These are phyloP conservation scores for Dendrobium nobile DNA, from an alignment of 106 monocot genomes.

Conservation along the genomic window DNA sequence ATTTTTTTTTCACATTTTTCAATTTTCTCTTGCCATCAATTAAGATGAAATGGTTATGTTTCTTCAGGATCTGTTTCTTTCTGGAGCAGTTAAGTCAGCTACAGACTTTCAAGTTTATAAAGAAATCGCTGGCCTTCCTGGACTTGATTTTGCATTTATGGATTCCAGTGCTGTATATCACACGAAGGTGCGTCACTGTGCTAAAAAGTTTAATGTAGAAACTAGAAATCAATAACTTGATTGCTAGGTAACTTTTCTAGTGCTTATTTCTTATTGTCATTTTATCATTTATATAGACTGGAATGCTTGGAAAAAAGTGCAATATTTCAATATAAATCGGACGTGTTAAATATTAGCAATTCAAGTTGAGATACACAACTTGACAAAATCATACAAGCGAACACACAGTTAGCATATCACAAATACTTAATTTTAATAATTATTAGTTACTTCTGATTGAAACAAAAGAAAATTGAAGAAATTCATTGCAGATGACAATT, in stretches of 20 bases:
- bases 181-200: constrained; percentile 51
- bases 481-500: no score
- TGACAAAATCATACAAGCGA: no score
- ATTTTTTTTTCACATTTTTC: background rate
- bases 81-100: constrained; percentile 88
- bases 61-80: constrained; percentile 85
- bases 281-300: background rate
- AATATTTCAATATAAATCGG: background rate
- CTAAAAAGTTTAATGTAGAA: background rate
- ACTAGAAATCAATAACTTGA: background rate
- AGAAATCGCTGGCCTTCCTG: constrained; percentile 89
- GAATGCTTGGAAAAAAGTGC: background rate
- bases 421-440: no score
- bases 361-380: no score
- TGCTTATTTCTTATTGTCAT: background rate
- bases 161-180: constrained; percentile 87
- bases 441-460: no score
- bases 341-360: no score
- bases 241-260: background rate
- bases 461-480: no score
- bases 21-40: background rate
- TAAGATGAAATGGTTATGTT: constrained; percentile 7
- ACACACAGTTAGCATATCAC: no score
- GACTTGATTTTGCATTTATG: constrained; percentile 91
- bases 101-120: constrained; percentile 97